These are phyloP conservation scores for Detonula confervacea DNA, from an alignment of 352 stramenopile species.

Conservation along the genomic window DNA sequence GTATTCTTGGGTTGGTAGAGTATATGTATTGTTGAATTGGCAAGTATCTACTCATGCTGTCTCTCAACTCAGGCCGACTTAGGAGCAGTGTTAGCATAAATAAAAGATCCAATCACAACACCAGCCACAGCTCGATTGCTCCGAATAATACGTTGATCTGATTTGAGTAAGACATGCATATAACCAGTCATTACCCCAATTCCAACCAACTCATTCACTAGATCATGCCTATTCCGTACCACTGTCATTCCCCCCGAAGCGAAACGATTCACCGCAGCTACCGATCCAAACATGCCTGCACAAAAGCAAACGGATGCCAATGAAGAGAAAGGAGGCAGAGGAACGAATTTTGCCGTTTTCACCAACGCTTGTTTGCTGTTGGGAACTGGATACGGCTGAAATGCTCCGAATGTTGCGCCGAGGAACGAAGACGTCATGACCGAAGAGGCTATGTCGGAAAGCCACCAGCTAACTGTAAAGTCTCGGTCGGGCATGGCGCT, in stretches of 20 bases:
- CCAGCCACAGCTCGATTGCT: slow-evolving; percentile 73
- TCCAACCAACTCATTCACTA: slow-evolving; percentile 70
- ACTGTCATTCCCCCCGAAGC: slow-evolving; percentile 59
- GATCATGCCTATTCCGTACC: slow-evolving; percentile 47
- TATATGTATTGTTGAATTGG: too few species aligned
- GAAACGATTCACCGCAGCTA: slow-evolving; percentile 61
- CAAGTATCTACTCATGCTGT: too few species aligned
- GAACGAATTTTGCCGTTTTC: slow-evolving; percentile 56
- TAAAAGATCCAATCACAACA: slow-evolving; percentile 43
- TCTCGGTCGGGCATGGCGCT: too few species aligned
- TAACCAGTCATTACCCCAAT: slow-evolving; percentile 60
- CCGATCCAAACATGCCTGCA: slow-evolving; percentile 64
- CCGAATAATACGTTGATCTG: slow-evolving; percentile 51
- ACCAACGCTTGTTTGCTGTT: slow-evolving; percentile 16
- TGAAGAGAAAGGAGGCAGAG: slow-evolving; percentile 63
- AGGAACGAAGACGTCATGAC: too few species aligned
- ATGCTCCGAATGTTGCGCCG: too few species aligned
- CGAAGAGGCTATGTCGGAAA: too few species aligned
- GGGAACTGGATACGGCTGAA: slow-evolving; percentile 15
- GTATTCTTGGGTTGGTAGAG: too few species aligned
- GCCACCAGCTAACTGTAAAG: too few species aligned
- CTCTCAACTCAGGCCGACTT: too few species aligned
- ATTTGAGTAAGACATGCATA: slow-evolving; percentile 54
- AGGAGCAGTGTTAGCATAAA: slow-evolving; percentile 65
- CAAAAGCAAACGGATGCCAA: slow-evolving; percentile 61